Percentiles rank a stretch among this genome's conserved stretches.
Conservation (phyloP, 768 basidiomycete species). For the Serendipita indica region DNA sequence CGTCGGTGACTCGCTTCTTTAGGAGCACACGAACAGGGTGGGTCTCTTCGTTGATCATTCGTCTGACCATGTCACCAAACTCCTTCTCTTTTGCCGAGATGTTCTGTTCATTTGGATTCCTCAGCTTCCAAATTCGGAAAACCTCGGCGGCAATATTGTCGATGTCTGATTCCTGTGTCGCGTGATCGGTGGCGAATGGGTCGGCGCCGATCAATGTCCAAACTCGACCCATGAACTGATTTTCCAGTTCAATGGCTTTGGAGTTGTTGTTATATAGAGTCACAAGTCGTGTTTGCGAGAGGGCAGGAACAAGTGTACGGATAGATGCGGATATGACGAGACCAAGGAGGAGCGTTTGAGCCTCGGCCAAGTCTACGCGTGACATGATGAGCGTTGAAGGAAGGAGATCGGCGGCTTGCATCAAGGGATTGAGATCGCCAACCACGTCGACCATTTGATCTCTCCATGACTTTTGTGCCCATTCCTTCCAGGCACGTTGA, state of each 20-base stretch:
- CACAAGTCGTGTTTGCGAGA: background rate
- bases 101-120: background rate
- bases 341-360: conserved; percentile 1
- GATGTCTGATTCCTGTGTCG: background rate
- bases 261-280: background rate
- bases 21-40: conserved; percentile 5
- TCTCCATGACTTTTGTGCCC: background rate
- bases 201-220: background rate
- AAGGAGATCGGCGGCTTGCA: background rate
- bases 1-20: conserved; percentile 1
- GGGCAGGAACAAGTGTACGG: background rate
- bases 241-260: background rate
- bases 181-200: background rate
- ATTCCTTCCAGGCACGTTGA: background rate
- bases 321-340: background rate
- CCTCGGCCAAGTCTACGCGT: background rate
- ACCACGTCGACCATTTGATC: background rate
- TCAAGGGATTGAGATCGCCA: background rate
- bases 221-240: background rate
- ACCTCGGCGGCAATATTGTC: background rate
- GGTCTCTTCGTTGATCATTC: background rate
- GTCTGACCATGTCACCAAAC: background rate
- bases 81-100: background rate
- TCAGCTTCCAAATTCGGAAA: background rate
- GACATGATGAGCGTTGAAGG: background rate